Conservation (phyloP, 495 filamentous ascomycete species). For the Penicillium atrosanguineum region DNA sequence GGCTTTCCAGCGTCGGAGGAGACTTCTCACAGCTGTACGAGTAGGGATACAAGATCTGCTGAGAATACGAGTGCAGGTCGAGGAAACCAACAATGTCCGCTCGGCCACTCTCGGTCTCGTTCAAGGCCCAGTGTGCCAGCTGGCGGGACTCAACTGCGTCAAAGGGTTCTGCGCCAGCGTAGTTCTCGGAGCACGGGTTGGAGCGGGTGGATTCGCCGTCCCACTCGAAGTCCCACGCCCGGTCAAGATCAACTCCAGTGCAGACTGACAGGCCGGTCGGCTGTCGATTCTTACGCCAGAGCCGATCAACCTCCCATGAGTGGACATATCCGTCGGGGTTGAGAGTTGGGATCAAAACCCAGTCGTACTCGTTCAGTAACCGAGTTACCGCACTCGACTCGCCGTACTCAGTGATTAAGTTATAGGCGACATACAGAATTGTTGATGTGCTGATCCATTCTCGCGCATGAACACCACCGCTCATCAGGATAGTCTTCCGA, state of each 20-base stretch:
- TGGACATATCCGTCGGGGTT: slow-evolving; percentile 96
- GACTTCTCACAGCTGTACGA: slow-evolving; percentile 73
- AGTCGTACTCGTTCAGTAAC: slow-evolving; percentile 78
- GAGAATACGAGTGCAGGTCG: slow-evolving; percentile 93
- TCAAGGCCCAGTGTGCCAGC: slow-evolving; percentile 81
- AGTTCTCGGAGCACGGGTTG: slow-evolving; percentile 92
- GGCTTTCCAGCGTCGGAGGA: slow-evolving; percentile 85
- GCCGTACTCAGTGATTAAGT: slow-evolving; percentile 78
- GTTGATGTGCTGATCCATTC: slow-evolving; percentile 97
- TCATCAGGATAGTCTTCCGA: slow-evolving; percentile 77
- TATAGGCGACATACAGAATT: slow-evolving; percentile 87
- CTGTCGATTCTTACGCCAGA: slow-evolving; percentile 96
- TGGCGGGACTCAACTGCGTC: slow-evolving; percentile 74
- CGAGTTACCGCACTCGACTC: slow-evolving; percentile 64
- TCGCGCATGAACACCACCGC: slow-evolving; percentile 82
- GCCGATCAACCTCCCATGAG: slow-evolving; percentile 84
- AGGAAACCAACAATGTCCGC: slow-evolving; percentile 76
- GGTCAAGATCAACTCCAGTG: slow-evolving; percentile 84
- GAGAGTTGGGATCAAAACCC: slow-evolving; percentile 82
- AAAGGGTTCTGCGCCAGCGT: slow-evolving; percentile 79
- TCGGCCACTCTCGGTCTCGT: slow-evolving; percentile 70
- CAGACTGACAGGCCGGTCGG: slow-evolving; percentile 79
- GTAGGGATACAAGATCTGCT: slow-evolving; percentile 93
- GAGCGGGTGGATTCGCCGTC: slow-evolving; percentile 60
- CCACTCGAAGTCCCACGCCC: slow-evolving; percentile 83